A percentile compares a stretch with the other conserved stretches of the same genome.
Evolutionary conservation across 2,329 filamentous ascomycete genomes (phyloP).

Genomic region (Aschersonia sp.): DNA sequence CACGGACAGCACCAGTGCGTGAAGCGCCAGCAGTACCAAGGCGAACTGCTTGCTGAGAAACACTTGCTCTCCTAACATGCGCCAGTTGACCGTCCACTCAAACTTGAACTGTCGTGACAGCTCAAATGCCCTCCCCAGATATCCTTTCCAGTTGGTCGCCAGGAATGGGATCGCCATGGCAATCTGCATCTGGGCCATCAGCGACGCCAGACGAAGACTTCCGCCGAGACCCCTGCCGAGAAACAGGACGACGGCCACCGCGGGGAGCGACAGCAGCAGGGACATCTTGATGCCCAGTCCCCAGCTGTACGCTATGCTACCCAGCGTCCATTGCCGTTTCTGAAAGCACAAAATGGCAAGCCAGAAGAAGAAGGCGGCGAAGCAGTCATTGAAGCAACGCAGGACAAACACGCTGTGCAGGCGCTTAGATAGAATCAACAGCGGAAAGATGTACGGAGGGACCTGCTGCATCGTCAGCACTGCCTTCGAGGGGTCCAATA

Average conservation of each 20-base stretch:
- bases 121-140: constrained; percentile 76
- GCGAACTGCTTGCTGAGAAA: constrained; percentile 64
- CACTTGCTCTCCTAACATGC: constrained; percentile 71
- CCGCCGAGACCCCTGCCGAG: constrained; percentile 54
- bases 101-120: constrained; percentile 83
- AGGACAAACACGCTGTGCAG: constrained; percentile 89
- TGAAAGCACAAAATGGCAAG: constrained; percentile 68
- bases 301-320: constrained; percentile 57
- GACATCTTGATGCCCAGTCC: constrained; percentile 95
- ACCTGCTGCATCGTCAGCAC: constrained; percentile 28
- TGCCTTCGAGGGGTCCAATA: no score
- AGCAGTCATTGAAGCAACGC: constrained; percentile 90
- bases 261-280: constrained; percentile 67
- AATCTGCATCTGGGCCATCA: constrained; percentile 71
- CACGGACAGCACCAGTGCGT: constrained; percentile 47
- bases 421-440: constrained; percentile 80
- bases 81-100: constrained; percentile 99
- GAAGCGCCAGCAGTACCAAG: constrained; percentile 47
- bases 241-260: constrained; percentile 62
- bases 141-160: constrained; percentile 49
- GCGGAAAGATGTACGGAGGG: constrained; percentile 75
- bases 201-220: constrained; percentile 51
- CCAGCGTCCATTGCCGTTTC: constrained; percentile 57
- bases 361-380: constrained; percentile 76
- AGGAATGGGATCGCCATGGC: constrained; percentile 54